phyloP scores from a whole-genome alignment of 140 eudicot species.

The Bidens hawaiensis region DNA sequence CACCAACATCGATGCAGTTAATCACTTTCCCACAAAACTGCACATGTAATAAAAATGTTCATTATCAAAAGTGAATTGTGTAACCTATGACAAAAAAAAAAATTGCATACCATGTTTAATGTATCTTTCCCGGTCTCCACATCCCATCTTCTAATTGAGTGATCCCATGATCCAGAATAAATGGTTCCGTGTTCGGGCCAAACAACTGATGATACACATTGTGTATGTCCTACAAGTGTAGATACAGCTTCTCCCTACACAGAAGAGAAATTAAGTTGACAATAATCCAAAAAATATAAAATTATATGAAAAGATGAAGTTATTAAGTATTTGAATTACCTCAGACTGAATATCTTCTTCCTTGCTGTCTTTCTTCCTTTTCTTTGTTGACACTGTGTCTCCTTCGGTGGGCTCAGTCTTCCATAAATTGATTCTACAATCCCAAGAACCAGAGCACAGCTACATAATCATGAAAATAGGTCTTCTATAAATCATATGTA shows the following conservation, averaged over 20 bases:
- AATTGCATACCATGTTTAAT: constrained; percentile 44
- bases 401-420: constrained; percentile 47
- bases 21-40: constrained; percentile 87
- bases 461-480: constrained; percentile 10
- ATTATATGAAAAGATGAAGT: too few relatives aligned
- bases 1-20: constrained; percentile 87
- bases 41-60: background rate
- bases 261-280: too few relatives aligned
- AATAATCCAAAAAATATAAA: background rate
- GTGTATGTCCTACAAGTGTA: constrained; percentile 87
- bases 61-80: background rate
- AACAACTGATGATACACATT: constrained; percentile 83
- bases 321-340: too few relatives aligned
- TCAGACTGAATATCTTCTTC: constrained; percentile 65
- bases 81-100: background rate
- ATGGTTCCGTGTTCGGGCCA: constrained; percentile 79
- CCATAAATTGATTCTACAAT: constrained; percentile 82
- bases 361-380: constrained; percentile 61
- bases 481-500: background rate
- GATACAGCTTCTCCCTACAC: constrained; percentile 89
- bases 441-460: constrained; percentile 98
- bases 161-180: constrained; percentile 98
- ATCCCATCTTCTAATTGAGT: constrained; percentile 93
- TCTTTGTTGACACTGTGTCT: constrained; percentile 58
- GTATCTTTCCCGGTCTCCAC: constrained; percentile 84